Percentiles rank a stretch among this genome's conserved stretches.
Conservation (phyloP, 1,139 yeast genomes). For the Blastobotrys apis region DNA sequence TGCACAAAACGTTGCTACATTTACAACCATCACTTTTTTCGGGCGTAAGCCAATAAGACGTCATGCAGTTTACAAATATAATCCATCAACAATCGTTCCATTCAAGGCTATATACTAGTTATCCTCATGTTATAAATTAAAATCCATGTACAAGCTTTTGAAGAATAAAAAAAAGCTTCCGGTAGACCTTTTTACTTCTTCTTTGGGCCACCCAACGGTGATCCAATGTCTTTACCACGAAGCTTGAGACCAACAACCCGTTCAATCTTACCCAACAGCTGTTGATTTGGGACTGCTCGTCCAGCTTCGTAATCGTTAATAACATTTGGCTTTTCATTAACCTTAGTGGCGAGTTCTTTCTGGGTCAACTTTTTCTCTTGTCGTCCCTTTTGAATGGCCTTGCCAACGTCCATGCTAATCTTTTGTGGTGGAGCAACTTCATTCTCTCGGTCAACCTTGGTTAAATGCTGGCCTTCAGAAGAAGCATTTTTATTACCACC, state of each 20-base stretch:
- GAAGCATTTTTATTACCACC: conserved; percentile 59
- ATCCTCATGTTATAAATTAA: too few species aligned
- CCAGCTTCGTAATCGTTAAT: conserved; percentile 97
- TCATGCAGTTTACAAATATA: not conserved
- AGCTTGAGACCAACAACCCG: conserved; percentile 91
- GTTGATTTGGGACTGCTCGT: conserved; percentile 95
- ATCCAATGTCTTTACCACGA: conserved; percentile 94
- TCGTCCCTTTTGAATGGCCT: conserved; percentile 80
- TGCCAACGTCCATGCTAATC: conserved; percentile 78
- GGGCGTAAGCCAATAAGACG: too few species aligned
- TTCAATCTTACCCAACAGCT: conserved; percentile 85
- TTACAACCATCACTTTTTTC: not conserved
- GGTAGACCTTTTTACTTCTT: conserved; percentile 42
- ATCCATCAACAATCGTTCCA: not conserved
- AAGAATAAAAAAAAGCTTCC: not conserved
- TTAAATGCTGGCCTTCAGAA: conserved; percentile 91
- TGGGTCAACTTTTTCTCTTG: conserved; percentile 86
- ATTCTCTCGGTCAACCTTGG: conserved; percentile 89
- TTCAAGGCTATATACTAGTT: conserved; percentile 2
- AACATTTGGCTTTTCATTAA: conserved; percentile 93
- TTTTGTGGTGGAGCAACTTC: conserved; percentile 93
- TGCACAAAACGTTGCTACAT: not conserved
- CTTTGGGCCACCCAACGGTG: conserved; percentile 78
- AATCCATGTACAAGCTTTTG: not conserved
- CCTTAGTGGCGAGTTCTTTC: conserved; percentile 91